These are phyloP conservation scores for Yamadazyma mexicana DNA, from an alignment of 1,139 yeast species.

Conservation along the genomic window DNA sequence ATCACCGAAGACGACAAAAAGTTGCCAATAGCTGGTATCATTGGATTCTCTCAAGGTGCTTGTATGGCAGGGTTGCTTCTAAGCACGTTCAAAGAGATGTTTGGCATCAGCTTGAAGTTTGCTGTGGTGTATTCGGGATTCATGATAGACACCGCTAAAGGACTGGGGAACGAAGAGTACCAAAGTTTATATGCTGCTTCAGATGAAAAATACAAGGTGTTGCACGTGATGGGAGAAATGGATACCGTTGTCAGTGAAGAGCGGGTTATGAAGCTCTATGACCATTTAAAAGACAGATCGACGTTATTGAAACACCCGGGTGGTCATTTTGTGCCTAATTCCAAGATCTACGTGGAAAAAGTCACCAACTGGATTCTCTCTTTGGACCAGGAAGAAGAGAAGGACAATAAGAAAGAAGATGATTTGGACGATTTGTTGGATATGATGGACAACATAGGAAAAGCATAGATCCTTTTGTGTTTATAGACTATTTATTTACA, in stretches of 20 bases:
- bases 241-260: slow-evolving; percentile 88
- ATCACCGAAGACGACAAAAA: slow-evolving; percentile 22
- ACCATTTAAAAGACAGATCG: slow-evolving; percentile 48
- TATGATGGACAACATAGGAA: slow-evolving; percentile 39
- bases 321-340: slow-evolving; percentile 83
- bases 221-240: slow-evolving; percentile 82
- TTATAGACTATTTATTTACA: not conserved
- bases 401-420: slow-evolving; percentile 21
- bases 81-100: slow-evolving; percentile 30
- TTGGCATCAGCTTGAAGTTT: slow-evolving; percentile 48
- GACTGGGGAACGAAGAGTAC: slow-evolving; percentile 27
- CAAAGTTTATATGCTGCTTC: slow-evolving; percentile 33
- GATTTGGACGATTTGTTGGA: slow-evolving; percentile 34
- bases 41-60: slow-evolving; percentile 51
- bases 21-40: slow-evolving; percentile 40
- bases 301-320: slow-evolving; percentile 72
- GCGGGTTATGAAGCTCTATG: slow-evolving; percentile 58
- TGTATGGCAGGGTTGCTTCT: slow-evolving; percentile 49
- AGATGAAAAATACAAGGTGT: slow-evolving; percentile 32
- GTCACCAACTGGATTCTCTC: slow-evolving; percentile 56
- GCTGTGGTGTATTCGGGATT: slow-evolving; percentile 80
- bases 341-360: slow-evolving; percentile 57
- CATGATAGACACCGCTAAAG: slow-evolving; percentile 51
- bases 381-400: slow-evolving; percentile 12
- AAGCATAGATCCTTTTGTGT: slow-evolving; percentile 4